Percentiles rank a stretch among this genome's conserved stretches.
Evolutionary conservation across 1,139 yeast species (phyloP).

Genomic region (Geotrichum australiense): DNA sequence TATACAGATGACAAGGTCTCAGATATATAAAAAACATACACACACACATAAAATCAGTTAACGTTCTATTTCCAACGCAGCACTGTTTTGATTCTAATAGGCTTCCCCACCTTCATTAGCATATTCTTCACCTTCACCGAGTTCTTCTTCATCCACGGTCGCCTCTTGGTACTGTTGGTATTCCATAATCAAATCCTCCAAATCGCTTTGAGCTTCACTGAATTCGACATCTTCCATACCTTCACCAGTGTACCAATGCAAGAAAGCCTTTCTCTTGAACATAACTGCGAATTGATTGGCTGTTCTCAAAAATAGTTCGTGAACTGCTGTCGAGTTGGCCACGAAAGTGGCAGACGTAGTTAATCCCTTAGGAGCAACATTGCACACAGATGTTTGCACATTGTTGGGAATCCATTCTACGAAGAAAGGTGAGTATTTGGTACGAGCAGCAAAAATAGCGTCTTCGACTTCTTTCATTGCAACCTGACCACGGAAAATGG

Average conservation of each 20-base stretch:
- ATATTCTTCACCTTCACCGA: constrained; percentile 25
- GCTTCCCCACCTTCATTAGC: constrained; percentile 4
- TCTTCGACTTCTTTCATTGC: constrained; percentile 43
- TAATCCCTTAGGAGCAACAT: constrained; percentile 38
- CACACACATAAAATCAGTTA: too few relatives aligned
- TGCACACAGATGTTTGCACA: constrained; percentile 40
- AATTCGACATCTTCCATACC: constrained; percentile 44
- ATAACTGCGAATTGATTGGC: constrained; percentile 39
- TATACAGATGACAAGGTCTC: too few relatives aligned
- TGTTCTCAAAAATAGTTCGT: constrained; percentile 39
- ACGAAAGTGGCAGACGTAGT: constrained; percentile 40
- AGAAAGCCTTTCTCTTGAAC: constrained; percentile 41
- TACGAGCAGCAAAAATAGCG: constrained; percentile 33
- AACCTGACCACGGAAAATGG: constrained; percentile 42
- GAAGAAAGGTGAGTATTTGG: constrained; percentile 37
- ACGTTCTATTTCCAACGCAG: too few relatives aligned
- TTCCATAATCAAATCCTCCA: constrained; percentile 39
- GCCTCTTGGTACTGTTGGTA: constrained; percentile 43
- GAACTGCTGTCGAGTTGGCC: constrained; percentile 42
- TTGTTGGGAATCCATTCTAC: constrained; percentile 41
- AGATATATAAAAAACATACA: too few relatives aligned
- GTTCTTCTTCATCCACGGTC: constrained; percentile 34
- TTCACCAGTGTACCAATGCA: constrained; percentile 43
- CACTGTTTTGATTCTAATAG: too few relatives aligned
- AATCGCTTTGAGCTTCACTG: constrained; percentile 41